Evolutionary conservation across 2,329 filamentous ascomycete genomes (phyloP), one percentile per base, ranked within the genome.

Genomic region (Tolypocladium nubicola): DNA sequence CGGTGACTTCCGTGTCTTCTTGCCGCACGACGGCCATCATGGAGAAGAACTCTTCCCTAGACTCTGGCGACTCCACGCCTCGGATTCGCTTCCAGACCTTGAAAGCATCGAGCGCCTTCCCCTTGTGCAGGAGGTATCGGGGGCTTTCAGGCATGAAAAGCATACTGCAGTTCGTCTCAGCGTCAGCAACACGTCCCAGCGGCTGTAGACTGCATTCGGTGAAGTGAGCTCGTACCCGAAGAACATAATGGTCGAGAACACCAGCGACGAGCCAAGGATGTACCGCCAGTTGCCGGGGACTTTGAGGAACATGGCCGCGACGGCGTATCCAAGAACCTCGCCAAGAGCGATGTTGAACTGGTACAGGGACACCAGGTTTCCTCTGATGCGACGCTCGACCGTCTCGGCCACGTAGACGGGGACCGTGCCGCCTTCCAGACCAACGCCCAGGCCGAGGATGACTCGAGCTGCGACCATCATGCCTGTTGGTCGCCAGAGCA

Each of bases 281-380:
- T 83, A 89, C 41, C 87, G 79, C 87, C 87, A 90, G 73, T 85
- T 86, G 19, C 86, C 87, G 0, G 74, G 71, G 2, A 90, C 84
- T n/a, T 75, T 79, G 60, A 89, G 75, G 70, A 90, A 90, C 57
- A 89, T 88, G 52, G 87, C 87, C 0, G 84, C 86, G 1, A 89
- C 80, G 6, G 84, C 86, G 59, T 89, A 89, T 2, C 87, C 87
- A 1, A 90, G 74, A 2, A 90, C 86, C 63, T 89, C 87, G 35
- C 87, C 87, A 0, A 90, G 76, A 0, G 87, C 87, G 64, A 90
- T 90, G 71, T 87, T 89, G 71, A 89, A 82, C 66, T 90, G 87
- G 68, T 89, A 90, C 0, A 89, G 74, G 0, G 85, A 88, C 1
- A 90, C 87, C 54, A 90, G 71, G 68, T 89, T 89, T 62, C 87